phyloP scores from a whole-genome alignment of 2,329 filamentous ascomycete genomes.

The Sporothrix euskadiensis region DNA sequence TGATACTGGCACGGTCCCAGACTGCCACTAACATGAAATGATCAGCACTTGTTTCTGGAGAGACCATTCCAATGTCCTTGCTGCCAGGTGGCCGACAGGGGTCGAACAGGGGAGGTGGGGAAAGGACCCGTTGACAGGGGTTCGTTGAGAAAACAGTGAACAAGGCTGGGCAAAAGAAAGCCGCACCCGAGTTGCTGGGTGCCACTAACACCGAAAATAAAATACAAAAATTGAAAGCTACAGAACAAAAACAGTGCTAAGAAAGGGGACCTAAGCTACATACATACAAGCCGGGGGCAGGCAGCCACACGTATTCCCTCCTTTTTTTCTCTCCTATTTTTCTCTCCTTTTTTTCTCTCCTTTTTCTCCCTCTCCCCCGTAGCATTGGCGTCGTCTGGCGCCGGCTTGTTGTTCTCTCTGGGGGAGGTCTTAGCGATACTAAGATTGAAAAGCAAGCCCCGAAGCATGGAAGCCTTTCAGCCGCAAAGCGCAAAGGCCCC shows the following conservation, averaged over 20 bases:
- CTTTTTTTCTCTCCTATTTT: not conserved
- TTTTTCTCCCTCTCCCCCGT: not conserved
- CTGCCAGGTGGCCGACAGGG: slow-evolving; percentile 16
- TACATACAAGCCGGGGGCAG: not conserved
- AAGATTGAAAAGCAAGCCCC: not conserved
- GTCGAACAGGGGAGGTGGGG: not conserved
- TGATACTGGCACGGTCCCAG: not conserved
- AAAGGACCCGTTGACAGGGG: not conserved
- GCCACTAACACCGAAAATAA: not conserved
- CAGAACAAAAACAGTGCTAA: not conserved
- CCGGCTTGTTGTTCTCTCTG: not conserved
- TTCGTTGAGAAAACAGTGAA: not conserved
- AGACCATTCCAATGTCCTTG: not conserved
- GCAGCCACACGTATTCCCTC: not conserved
- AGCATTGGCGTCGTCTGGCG: not conserved
- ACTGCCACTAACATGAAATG: not conserved
- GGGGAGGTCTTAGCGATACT: not conserved
- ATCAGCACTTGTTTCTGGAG: slow-evolving; percentile 1
- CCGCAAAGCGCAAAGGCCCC: not conserved
- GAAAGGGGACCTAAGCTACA: not conserved
- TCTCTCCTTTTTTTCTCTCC: not conserved
- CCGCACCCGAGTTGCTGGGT: slow-evolving; percentile 12
- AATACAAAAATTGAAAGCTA: not conserved
- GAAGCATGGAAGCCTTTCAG: not conserved
- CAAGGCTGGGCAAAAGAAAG: not conserved